A percentile compares a stretch with the other conserved stretches of the same genome.
phyloP scores from a whole-genome alignment of 2,329 filamentous ascomycete species.

The Penicillium sp. region DNA sequence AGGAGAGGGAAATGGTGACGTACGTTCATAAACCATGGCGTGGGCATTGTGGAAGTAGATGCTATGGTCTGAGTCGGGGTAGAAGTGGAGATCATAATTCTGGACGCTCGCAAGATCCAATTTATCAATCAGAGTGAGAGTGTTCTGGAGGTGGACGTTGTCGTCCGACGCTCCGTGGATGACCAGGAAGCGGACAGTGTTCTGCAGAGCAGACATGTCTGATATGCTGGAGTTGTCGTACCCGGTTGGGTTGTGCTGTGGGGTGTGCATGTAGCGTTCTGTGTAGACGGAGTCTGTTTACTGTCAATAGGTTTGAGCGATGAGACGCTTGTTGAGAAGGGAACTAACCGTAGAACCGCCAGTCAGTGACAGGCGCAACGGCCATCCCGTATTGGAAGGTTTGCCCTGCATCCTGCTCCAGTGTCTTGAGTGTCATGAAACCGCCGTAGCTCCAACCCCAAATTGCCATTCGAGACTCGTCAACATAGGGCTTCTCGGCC shows the following conservation, averaged over 20 bases:
- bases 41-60: conserved; percentile 96
- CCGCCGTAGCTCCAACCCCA: conserved; percentile 99
- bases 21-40: conserved; percentile 88
- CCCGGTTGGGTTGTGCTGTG: conserved; percentile 77
- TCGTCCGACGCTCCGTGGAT: conserved; percentile 98
- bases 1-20: conserved; percentile 41
- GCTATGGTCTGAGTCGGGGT: conserved; percentile 92
- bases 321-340: background rate
- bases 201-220: conserved; percentile 73
- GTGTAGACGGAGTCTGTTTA: conserved; percentile 42
- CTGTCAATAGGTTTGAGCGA: background rate
- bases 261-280: conserved; percentile 89
- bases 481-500: conserved; percentile 80
- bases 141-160: conserved; percentile 97
- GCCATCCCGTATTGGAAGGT: conserved; percentile 98
- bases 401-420: conserved; percentile 85
- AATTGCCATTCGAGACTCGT: conserved; percentile 80
- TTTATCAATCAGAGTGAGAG: conserved; percentile 82
- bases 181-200: conserved; percentile 85
- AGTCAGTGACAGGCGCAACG: conserved; percentile 97
- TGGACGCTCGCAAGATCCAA: conserved; percentile 80
- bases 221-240: conserved; percentile 77
- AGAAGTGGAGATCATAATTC: conserved; percentile 97
- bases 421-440: conserved; percentile 91
- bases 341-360: conserved; percentile 79